Base-by-base conservation (phyloP, 202 grass and related monocot species). In the Elaeis oleifera region DNA sequence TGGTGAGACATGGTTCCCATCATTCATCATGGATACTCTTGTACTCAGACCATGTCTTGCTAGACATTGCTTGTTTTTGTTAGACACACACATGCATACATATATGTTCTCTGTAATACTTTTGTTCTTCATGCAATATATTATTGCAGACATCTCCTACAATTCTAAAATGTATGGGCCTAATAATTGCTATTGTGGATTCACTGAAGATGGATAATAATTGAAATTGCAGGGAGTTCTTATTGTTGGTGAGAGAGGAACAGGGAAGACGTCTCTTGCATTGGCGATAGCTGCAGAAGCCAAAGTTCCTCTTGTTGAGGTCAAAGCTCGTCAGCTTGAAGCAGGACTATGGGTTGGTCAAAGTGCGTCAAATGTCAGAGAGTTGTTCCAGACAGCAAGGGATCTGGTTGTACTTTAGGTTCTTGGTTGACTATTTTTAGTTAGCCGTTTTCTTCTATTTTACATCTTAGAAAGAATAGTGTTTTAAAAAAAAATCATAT, bases 281-380 rank as follows among this genome's bases (percentile, higher is more conserved):
- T 51, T 69, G 13, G 74, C 74, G 18, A 76, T 76, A 69, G 74
- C 74, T 54, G 74, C 74, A 54, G 74, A 76, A 68, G 74, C 74
- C 60, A 67, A 58, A 44, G 74, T 76, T 68, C 74, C 74, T 53
- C 32, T 76, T 60, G 74, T 76, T 29, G 58, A 76, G 64, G 50
- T 76, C 26, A 61, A 76, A 61, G 63, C 74, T 18, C 74, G 51
- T 18, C 49, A 76, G 53, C 65, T 76, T 36, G 74, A 76, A 60
- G 53, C 74, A 60, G 74, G 74, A 22, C 49, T 67, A 14, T 68
- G 63, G 61, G 74, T 76, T 76, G 74, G 74, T 61, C 62, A 76
- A 61, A 76, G 74, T 53, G 74, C 74, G 44, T 68, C 74, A n/a
- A 76, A 76, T 68, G 64, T 76, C 27, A 68, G 74, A 55, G 74